Evolutionary conservation across 2,329 filamentous ascomycete species (phyloP).

Genomic region (Diaporthe citrichinensis): DNA sequence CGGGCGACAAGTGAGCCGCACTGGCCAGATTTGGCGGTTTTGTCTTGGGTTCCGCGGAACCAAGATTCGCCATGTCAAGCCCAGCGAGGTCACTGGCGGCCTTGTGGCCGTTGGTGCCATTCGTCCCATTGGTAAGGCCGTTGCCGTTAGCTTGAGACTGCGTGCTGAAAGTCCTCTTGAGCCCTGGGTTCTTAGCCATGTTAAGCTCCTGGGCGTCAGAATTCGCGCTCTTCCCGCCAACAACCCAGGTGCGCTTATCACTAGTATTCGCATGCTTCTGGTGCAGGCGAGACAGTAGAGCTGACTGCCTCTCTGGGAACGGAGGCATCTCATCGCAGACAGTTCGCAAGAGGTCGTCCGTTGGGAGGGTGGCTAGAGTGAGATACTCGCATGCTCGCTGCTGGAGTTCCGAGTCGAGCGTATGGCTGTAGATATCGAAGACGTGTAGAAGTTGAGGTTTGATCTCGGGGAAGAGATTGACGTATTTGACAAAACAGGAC

Average conservation of each 20-base stretch:
- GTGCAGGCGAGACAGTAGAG: constrained; percentile 90
- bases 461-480: constrained; percentile 98
- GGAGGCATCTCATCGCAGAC: constrained; percentile 99
- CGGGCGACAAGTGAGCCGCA: constrained; percentile 91
- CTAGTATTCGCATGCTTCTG: constrained; percentile 94
- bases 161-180: constrained; percentile 88
- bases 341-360: constrained; percentile 91
- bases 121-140: constrained; percentile 58
- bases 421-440: constrained; percentile 94
- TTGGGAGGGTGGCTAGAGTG: constrained; percentile 84
- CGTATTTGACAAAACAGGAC: constrained; percentile 96
- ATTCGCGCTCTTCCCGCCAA: constrained; percentile 97
- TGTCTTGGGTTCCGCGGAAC: constrained; percentile 69
- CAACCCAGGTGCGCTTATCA: constrained; percentile 96
- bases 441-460: constrained; percentile 93
- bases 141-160: constrained; percentile 66
- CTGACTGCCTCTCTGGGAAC: constrained; percentile 94
- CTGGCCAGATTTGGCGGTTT: constrained; percentile 89
- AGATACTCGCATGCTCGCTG: constrained; percentile 97
- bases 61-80: constrained; percentile 80
- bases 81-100: constrained; percentile 80
- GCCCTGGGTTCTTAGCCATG: constrained; percentile 83
- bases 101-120: constrained; percentile 65
- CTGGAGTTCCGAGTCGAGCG: constrained; percentile 93
- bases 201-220: constrained; percentile 83